Percentiles rank a stretch among this genome's conserved stretches.
Conservation (phyloP, 805 yeast genomes). For the Pichia cabralensis region DNA sequence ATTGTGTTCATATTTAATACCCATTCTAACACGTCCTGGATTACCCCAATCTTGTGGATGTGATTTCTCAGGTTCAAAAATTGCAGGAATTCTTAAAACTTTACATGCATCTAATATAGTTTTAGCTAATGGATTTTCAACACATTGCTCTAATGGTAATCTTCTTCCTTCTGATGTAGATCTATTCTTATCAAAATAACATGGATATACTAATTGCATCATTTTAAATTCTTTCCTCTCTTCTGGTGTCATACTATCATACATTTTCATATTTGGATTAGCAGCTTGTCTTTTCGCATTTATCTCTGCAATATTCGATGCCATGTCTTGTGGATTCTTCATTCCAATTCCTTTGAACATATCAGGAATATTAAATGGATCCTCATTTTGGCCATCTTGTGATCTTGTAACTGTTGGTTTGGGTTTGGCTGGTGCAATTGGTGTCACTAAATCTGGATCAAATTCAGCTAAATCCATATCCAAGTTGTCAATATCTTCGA, state of each 20-base stretch:
- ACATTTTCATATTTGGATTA: conserved; percentile 7
- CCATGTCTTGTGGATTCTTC: not conserved
- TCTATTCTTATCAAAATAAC: conserved; percentile 78
- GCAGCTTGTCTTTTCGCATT: not conserved
- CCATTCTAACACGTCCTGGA: conserved; percentile 88
- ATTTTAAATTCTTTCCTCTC: conserved; percentile 54
- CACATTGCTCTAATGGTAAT: conserved; percentile 57
- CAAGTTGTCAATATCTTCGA: conserved; percentile 80
- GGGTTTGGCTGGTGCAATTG: conserved; percentile 57
- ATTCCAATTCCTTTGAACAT: conserved; percentile 21
- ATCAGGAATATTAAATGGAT: conserved; percentile 7
- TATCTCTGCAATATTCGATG: not conserved
- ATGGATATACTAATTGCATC: conserved; percentile 78
- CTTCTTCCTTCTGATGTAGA: conserved; percentile 78
- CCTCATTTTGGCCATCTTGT: conserved; percentile 37
- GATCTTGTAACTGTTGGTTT: conserved; percentile 53
- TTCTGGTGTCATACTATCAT: conserved; percentile 27
- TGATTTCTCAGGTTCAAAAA: conserved; percentile 69
- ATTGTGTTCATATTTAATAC: conserved; percentile 41
- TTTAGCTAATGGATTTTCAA: conserved; percentile 80
- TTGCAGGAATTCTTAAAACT: conserved; percentile 21
- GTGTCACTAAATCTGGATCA: conserved; percentile 60
- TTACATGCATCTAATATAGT: conserved; percentile 65
- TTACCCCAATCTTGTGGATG: conserved; percentile 98
- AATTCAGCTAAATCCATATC: conserved; percentile 92